phyloP scores from a whole-genome alignment of 371 early-diverging fungal species.

The Apophysomyces variabilis region DNA sequence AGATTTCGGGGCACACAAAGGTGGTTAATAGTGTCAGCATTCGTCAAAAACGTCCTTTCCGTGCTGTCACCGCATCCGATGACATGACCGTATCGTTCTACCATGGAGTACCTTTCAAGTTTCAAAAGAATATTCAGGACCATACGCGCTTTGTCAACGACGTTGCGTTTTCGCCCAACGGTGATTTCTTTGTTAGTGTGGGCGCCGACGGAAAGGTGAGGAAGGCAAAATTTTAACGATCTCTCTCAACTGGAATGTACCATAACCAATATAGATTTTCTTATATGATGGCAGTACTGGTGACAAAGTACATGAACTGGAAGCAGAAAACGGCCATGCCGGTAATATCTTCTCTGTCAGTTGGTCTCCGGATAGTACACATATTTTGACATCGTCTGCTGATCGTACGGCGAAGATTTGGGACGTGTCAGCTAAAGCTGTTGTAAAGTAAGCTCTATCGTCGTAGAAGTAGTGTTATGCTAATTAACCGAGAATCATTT shows the following conservation, averaged over 20 bases:
- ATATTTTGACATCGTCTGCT: conserved; percentile 82
- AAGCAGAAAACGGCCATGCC: conserved; percentile 62
- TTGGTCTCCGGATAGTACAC: conserved; percentile 86
- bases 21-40: conserved; percentile 85
- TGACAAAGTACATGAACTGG: conserved; percentile 75
- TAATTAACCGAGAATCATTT: neutral
- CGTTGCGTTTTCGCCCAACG: conserved; percentile 86
- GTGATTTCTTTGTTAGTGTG: conserved; percentile 82
- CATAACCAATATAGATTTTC: conserved; percentile 38
- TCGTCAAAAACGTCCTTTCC: conserved; percentile 85
- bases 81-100: conserved; percentile 91
- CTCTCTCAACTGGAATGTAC: conserved; percentile 45
- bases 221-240: neutral
- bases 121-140: conserved; percentile 68
- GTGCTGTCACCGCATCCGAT: conserved; percentile 92
- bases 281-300: conserved; percentile 93
- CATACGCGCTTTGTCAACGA: conserved; percentile 91
- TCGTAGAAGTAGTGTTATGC: neutral
- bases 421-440: conserved; percentile 77
- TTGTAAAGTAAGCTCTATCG: conserved; percentile 64
- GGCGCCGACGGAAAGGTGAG: conserved; percentile 88
- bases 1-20: conserved; percentile 90
- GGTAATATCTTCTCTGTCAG: conserved; percentile 86
- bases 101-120: conserved; percentile 91
- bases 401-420: conserved; percentile 93